phyloP scores from a whole-genome alignment of 768 basidiomycete genomes.

The Roridomyces roridus region DNA sequence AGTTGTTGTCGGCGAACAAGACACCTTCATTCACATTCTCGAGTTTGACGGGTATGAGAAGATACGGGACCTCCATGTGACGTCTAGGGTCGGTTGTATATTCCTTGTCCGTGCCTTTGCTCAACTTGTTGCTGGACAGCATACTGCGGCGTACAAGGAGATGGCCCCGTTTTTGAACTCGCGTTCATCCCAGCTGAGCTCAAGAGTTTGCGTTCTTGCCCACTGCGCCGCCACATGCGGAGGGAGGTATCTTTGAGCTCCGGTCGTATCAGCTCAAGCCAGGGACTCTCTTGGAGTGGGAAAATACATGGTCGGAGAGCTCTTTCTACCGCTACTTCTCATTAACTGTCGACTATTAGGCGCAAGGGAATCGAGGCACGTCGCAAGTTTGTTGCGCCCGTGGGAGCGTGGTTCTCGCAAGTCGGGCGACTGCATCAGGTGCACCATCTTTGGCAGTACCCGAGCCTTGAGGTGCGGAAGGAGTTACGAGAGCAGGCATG shows the following conservation, averaged over 20 bases:
- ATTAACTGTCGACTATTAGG: conserved; percentile 49
- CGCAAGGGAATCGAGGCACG: conserved; percentile 94
- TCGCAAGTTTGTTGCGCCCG: conserved; percentile 81
- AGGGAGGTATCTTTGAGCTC: conserved; percentile 94
- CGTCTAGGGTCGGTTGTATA: conserved; percentile 62
- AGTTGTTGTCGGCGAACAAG: conserved; percentile 86
- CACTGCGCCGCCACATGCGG: conserved; percentile 82
- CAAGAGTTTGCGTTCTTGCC: conserved; percentile 98
- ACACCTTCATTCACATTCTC: conserved; percentile 80
- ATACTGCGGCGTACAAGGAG: conserved; percentile 68
- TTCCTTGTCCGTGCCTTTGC: neutral
- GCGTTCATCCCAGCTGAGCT: conserved; percentile 77
- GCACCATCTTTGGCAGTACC: conserved; percentile 98
- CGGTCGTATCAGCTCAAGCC: conserved; percentile 88
- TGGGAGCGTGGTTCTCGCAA: conserved; percentile 87
- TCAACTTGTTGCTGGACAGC: conserved; percentile 43
- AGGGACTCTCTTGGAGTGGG: conserved; percentile 94
- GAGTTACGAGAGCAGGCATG: conserved; percentile 89
- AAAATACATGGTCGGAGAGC: conserved; percentile 76
- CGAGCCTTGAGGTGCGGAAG: conserved; percentile 80
- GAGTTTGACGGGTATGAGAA: conserved; percentile 96
- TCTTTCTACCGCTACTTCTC: neutral
- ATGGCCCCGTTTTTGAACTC: conserved; percentile 80
- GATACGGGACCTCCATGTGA: conserved; percentile 64
- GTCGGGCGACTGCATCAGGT: conserved; percentile 86